Base-by-base conservation (phyloP, 805 yeast genomes). In the Metschnikowia borealis region DNA sequence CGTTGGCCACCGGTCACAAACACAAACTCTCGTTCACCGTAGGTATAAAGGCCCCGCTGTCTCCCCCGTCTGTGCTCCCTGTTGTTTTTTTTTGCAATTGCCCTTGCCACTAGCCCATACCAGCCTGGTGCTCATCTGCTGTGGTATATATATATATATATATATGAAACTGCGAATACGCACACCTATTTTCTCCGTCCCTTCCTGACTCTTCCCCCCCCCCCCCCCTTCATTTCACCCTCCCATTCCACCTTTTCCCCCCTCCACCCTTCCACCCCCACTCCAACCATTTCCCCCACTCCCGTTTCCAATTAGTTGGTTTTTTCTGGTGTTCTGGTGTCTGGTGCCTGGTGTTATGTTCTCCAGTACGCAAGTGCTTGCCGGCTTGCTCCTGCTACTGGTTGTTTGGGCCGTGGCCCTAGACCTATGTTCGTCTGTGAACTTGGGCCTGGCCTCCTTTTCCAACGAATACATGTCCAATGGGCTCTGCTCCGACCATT, bases 401-500 rank as follows among this genome's bases (percentile, higher is more conserved):
- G 40, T 38, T 11, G 47, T 47, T 26, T 43, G 52, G 6, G 60
- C 59, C 20, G 42, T 58, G 34, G 51, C 52, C 26, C 33, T 55
- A 23, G 40, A 55, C 42, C 42, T 54, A 18, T 59, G 62, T 41
- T 49, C 60, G n/a, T 37, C 48, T 29, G 20, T 35, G 15, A 55
- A 57, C 46, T 42, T 56, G 31, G 62, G 62, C 35, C 14, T 48
- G 14, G 43, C 34, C 40, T 32, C 23, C 11, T 38, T 54, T 5
- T 50, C 52, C 23, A 8, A 39, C 46, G 7, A 32, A 5, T 59
- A 32, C 47, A 59, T 71, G 76, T 73, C 79, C 31, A 78, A 74
- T 55, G 89, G 89, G 3, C 61, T 59, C 10, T 84, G 89, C 60
- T 58, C 71, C 2, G 70, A 66, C 41, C 62, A 68, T 18, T 84